Percentiles rank a stretch among this genome's conserved stretches.
Conservation (phyloP, 495 filamentous ascomycete genomes). For the Friedmanniomyces simplex region DNA sequence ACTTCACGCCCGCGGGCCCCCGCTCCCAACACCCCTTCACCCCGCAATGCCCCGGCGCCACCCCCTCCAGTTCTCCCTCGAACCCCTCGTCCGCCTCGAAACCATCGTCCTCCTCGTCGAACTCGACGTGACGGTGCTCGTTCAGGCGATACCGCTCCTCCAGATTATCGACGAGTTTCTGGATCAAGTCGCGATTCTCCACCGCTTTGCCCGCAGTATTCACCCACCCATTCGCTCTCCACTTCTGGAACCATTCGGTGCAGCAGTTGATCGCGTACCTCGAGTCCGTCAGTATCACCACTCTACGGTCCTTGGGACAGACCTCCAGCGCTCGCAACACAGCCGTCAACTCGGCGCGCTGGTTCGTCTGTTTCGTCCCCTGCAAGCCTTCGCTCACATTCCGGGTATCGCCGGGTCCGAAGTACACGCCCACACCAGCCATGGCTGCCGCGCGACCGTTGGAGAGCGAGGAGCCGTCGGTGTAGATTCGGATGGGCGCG, state of each 20-base stretch:
- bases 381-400: constrained; percentile 76
- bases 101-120: constrained; percentile 42
- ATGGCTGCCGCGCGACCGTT: constrained; percentile 65
- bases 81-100: constrained; percentile 2
- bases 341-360: constrained; percentile 86
- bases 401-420: constrained; percentile 60
- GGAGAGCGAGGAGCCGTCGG: constrained; percentile 71
- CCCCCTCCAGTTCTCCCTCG: constrained; percentile 39
- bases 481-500: constrained; percentile 65
- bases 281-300: constrained; percentile 71
- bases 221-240: constrained; percentile 71
- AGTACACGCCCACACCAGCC: constrained; percentile 83
- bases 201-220: constrained; percentile 59
- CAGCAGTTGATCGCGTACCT: constrained; percentile 82
- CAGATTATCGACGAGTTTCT: constrained; percentile 61
- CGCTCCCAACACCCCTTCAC: constrained; percentile 9
- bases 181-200: constrained; percentile 74
- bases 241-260: constrained; percentile 73
- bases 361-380: constrained; percentile 76
- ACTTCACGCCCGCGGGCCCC: constrained; percentile 32
- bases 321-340: constrained; percentile 74
- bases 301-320: constrained; percentile 50
- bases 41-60: neutral
- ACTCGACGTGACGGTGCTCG: constrained; percentile 33
- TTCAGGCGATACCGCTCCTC: constrained; percentile 43